These are phyloP conservation scores for Melastoma malabathricum DNA, from an alignment of 345 rosid genomes.

Conservation along the genomic window DNA sequence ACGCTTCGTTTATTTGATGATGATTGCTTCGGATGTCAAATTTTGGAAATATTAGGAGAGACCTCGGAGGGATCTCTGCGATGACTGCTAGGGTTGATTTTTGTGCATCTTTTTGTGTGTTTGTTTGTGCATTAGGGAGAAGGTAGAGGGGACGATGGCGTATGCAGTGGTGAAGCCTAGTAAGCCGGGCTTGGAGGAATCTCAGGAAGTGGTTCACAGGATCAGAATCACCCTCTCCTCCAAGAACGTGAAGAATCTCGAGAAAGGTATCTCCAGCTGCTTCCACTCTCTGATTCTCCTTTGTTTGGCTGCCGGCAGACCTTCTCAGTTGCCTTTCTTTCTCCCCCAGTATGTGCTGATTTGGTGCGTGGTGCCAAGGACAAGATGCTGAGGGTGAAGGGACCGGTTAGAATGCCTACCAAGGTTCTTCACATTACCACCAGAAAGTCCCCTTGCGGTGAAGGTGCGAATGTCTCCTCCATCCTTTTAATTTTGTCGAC, in stretches of 20 bases:
- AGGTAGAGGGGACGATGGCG: slow-evolving; percentile 7
- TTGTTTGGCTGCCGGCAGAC: too few relatives aligned
- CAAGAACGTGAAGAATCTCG: slow-evolving; percentile 15
- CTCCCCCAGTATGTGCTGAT: slow-evolving; percentile 12
- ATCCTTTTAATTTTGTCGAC: neutral
- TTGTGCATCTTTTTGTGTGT: too few relatives aligned
- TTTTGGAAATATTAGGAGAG: too few relatives aligned
- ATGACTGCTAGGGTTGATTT: too few relatives aligned
- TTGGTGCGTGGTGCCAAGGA: slow-evolving; percentile 15
- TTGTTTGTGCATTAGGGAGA: neutral
- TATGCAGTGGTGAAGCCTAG: slow-evolving; percentile 11
- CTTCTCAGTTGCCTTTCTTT: neutral
- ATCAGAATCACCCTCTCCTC: slow-evolving; percentile 17
- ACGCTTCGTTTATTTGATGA: too few relatives aligned
- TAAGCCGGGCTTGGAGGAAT: slow-evolving; percentile 11
- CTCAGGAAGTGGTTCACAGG: slow-evolving; percentile 13
- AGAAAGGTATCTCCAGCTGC: slow-evolving; percentile 7
- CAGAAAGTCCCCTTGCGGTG: slow-evolving; percentile 19
- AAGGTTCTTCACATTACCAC: slow-evolving; percentile 16
- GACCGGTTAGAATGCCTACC: slow-evolving; percentile 18
- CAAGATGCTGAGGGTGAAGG: slow-evolving; percentile 14
- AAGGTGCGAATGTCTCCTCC: slow-evolving; percentile 7
- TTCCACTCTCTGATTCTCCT: neutral
- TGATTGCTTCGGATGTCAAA: too few relatives aligned
- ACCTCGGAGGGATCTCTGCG: too few relatives aligned